These are phyloP conservation scores for Chlorella vulgaris DNA, from an alignment of 139 green algal genomes.

Conservation along the genomic window DNA sequence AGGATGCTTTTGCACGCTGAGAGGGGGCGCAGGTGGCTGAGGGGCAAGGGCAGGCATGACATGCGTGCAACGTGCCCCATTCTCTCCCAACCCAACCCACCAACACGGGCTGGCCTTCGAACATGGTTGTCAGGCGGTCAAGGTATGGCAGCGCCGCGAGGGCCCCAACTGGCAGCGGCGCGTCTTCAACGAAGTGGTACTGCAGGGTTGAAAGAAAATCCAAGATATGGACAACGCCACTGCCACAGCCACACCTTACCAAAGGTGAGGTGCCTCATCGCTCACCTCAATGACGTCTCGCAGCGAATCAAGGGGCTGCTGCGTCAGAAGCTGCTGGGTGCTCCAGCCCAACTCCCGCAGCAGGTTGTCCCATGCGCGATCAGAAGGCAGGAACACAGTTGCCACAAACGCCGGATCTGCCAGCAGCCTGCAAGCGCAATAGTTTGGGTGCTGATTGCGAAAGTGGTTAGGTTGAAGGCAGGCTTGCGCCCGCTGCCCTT, in stretches of 20 bases:
- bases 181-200: background rate
- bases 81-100: background rate
- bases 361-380: background rate
- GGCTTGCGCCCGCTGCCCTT: too few species aligned
- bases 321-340: background rate
- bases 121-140: background rate
- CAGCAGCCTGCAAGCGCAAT: background rate
- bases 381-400: background rate
- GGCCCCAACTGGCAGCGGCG: background rate
- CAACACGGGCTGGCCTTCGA: background rate
- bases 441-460: background rate
- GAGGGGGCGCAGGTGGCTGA: too few species aligned
- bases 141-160: background rate
- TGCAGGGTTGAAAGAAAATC: slow-evolving; percentile 1
- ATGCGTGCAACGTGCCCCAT: too few species aligned
- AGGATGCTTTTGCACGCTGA: too few species aligned
- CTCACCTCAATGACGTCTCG: background rate
- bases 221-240: background rate
- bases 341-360: background rate
- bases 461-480: background rate
- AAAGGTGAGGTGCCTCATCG: too few species aligned
- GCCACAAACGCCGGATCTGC: background rate
- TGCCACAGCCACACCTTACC: too few species aligned
- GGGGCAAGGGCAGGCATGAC: too few species aligned
- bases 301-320: background rate